Evolutionary conservation across 257 asterid species (phyloP).

Genomic region (Perilla frutescens): DNA sequence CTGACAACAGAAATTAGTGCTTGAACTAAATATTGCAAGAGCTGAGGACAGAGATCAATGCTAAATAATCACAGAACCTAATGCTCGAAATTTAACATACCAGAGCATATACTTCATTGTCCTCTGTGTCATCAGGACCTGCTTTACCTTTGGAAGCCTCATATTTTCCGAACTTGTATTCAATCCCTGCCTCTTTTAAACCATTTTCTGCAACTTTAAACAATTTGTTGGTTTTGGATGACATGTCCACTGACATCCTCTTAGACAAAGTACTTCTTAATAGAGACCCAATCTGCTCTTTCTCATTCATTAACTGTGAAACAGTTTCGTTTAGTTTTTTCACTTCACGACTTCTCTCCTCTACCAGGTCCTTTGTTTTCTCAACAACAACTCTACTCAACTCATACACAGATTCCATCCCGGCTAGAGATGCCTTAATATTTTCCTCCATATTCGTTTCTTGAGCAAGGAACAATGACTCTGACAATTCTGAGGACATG

Average conservation of each 20-base stretch:
- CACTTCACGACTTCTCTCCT: conserved; percentile 69
- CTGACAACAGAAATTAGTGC: not conserved
- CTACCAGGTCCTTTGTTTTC: conserved; percentile 72
- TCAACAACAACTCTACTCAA: conserved; percentile 68
- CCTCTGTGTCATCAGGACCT: conserved; percentile 59
- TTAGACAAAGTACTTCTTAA: conserved; percentile 82
- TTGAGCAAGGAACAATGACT: conserved; percentile 85
- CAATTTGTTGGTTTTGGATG: conserved; percentile 81
- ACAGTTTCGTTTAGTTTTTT: conserved; percentile 68
- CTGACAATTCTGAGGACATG: conserved; percentile 75
- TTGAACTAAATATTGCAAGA: conserved; percentile 28
- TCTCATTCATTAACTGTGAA: conserved; percentile 76
- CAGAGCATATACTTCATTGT: conserved; percentile 90
- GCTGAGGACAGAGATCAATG: conserved; percentile 5
- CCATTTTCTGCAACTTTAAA: conserved; percentile 96
- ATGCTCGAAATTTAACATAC: conserved; percentile 47
- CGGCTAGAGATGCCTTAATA: conserved; percentile 82
- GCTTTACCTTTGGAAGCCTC: conserved; percentile 53
- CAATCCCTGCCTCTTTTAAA: conserved; percentile 85
- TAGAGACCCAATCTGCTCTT: conserved; percentile 89
- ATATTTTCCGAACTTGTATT: conserved; percentile 67
- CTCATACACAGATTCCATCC: conserved; percentile 87
- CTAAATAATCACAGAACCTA: not conserved
- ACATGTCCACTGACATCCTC: conserved; percentile 75
- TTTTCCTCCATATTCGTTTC: conserved; percentile 91